A percentile compares a stretch with the other conserved stretches of the same genome.
Evolutionary conservation across 345 rosid species (phyloP).

Genomic region (Corymbia maculata): DNA sequence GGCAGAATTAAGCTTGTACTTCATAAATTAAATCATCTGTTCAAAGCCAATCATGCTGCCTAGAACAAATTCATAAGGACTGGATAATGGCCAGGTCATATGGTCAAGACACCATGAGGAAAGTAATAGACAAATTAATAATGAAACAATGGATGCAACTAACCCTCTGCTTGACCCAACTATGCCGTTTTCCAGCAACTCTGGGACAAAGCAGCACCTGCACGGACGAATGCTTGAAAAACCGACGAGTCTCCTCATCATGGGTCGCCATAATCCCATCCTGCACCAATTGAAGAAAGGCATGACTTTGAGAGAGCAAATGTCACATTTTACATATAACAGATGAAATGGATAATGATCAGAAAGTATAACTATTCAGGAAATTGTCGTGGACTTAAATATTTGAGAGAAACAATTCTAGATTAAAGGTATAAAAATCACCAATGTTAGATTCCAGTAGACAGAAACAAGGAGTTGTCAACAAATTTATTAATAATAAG

Average conservation of each 20-base stretch:
- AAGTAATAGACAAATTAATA: neutral
- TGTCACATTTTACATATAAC: neutral
- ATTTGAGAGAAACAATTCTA: neutral
- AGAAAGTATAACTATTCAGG: neutral
- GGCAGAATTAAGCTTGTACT: neutral
- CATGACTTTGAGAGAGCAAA: neutral
- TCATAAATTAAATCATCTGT: neutral
- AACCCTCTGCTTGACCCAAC: constrained; percentile 90
- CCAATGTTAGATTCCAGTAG: neutral
- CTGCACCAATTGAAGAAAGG: constrained; percentile 22
- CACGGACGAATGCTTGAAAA: constrained; percentile 90
- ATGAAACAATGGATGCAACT: neutral
- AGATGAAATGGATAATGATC: neutral
- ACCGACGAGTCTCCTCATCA: constrained; percentile 94
- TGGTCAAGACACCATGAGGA: neutral
- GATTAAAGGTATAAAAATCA: neutral
- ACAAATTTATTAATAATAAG: neutral
- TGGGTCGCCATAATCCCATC: constrained; percentile 96
- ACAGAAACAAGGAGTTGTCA: neutral
- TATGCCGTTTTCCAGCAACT: constrained; percentile 83
- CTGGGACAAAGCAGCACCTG: constrained; percentile 92
- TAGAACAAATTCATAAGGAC: neutral
- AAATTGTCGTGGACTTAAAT: neutral
- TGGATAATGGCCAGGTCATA: neutral
- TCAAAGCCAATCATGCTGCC: neutral